Conservation (phyloP, 495 filamentous ascomycete species). For the Physcia stellaris region DNA sequence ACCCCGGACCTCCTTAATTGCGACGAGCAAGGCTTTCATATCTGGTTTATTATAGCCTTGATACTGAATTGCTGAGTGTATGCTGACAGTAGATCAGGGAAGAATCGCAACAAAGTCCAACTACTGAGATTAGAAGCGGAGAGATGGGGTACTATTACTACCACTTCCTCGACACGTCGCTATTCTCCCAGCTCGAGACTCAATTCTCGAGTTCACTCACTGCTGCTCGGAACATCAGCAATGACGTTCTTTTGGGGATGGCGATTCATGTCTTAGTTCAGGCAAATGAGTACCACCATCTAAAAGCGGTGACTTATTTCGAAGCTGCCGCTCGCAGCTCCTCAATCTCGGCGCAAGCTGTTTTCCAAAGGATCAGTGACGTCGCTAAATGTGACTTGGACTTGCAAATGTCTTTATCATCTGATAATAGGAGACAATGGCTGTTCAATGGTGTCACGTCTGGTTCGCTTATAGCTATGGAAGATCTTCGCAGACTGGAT, state of each 20-base stretch:
- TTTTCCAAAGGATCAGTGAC: not conserved
- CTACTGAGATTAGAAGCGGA: too few species aligned
- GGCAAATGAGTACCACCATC: not conserved
- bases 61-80: too few species aligned
- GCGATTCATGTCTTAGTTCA: not conserved
- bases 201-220: too few species aligned
- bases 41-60: too few species aligned
- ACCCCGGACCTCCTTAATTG: not conserved
- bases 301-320: not conserved
- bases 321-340: not conserved
- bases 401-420: not conserved
- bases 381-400: not conserved
- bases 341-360: not conserved
- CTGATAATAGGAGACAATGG: constrained; percentile 1
- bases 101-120: too few species aligned
- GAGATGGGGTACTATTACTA: too few species aligned
- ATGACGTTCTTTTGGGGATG: too few species aligned
- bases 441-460: constrained; percentile 1
- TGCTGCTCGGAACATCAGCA: too few species aligned
- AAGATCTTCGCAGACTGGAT: constrained; percentile 1
- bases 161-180: too few species aligned
- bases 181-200: too few species aligned
- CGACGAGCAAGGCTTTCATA: too few species aligned
- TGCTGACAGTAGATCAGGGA: too few species aligned
- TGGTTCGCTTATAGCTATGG: constrained; percentile 3